phyloP scores from a whole-genome alignment of 192 early-diverging fungal species.

The Mortierella hygrophila region DNA sequence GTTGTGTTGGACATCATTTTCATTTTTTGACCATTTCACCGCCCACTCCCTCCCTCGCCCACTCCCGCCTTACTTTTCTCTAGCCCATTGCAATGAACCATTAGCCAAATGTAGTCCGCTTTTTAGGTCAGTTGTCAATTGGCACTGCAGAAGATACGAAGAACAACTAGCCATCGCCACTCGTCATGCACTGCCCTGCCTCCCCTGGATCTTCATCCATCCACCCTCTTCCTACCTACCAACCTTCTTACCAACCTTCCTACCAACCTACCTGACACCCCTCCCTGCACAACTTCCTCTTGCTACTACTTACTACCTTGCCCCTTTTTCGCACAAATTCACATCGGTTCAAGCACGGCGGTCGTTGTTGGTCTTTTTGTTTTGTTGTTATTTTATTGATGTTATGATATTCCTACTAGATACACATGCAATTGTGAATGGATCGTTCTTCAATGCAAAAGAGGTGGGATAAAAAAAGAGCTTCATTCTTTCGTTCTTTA shows the following conservation, averaged over 20 bases:
- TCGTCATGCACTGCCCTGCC: not conserved
- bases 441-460: not conserved
- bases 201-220: not conserved
- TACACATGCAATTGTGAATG: not conserved
- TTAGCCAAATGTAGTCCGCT: not conserved
- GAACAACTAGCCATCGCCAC: not conserved
- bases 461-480: not conserved
- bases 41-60: not conserved
- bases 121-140: not conserved
- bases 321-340: not conserved
- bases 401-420: not conserved
- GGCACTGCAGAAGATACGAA: not conserved
- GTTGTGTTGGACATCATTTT: not conserved
- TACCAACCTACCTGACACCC: too few relatives aligned
- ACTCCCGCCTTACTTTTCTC: not conserved
- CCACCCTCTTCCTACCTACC: too few relatives aligned
- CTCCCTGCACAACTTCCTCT: too few relatives aligned
- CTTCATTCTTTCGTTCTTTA: not conserved
- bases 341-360: not conserved
- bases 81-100: not conserved
- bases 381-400: not conserved
- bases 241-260: too few relatives aligned
- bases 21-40: not conserved
- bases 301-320: too few relatives aligned
- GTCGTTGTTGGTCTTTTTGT: not conserved